Conservation (phyloP, 805 yeast genomes). For the Candida michaelii region DNA sequence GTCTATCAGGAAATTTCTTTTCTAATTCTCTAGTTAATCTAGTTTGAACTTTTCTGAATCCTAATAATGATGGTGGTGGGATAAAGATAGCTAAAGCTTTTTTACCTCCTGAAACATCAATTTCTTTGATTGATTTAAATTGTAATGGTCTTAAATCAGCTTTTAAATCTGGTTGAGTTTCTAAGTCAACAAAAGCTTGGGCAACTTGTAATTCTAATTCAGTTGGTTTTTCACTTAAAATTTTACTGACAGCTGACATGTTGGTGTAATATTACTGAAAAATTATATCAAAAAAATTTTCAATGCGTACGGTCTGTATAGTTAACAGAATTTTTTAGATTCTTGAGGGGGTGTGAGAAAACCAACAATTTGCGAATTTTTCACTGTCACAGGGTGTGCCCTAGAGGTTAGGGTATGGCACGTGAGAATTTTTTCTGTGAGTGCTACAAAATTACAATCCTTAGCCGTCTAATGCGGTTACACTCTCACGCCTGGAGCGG, state of each 20-base stretch:
- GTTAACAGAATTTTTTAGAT: neutral
- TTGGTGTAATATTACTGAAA: slow-evolving; percentile 18
- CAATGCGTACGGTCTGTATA: slow-evolving; percentile 1
- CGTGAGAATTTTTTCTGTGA: no score
- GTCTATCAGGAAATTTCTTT: slow-evolving; percentile 99
- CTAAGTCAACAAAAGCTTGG: slow-evolving; percentile 96
- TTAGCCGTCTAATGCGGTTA: no score
- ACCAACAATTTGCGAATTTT: neutral
- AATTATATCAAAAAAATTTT: slow-evolving; percentile 8
- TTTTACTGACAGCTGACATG: slow-evolving; percentile 97
- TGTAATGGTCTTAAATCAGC: slow-evolving; percentile 98
- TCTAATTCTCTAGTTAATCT: slow-evolving; percentile 99
- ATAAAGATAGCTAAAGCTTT: slow-evolving; percentile 97
- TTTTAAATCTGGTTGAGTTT: slow-evolving; percentile 94
- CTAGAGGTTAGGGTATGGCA: neutral
- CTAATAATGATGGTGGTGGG: slow-evolving; percentile 90
- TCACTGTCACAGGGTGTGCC: neutral
- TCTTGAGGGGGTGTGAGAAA: neutral
- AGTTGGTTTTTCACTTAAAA: slow-evolving; percentile 91
- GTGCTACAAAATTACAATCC: no score
- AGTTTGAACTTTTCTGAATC: slow-evolving; percentile 96
- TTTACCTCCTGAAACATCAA: slow-evolving; percentile 97
- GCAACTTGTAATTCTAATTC: slow-evolving; percentile 99
- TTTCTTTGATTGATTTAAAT: slow-evolving; percentile 97
- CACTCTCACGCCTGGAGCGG: no score